Base-by-base conservation (phyloP, 2,329 filamentous ascomycete genomes). In the Aspergillus alliaceus region DNA sequence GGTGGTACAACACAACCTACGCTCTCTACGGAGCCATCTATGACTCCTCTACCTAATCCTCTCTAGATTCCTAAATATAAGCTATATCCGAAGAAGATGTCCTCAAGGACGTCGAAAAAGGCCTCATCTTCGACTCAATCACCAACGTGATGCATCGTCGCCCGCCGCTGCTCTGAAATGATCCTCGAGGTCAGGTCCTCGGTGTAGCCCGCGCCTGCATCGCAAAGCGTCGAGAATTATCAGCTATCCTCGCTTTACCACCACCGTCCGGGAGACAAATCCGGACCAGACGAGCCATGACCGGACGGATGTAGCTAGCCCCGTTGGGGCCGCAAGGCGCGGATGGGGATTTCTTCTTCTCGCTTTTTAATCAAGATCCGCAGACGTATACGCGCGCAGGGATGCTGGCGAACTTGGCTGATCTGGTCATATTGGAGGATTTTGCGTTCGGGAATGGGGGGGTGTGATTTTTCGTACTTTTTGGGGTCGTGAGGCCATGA, bases 1-100 rank as follows among this genome's bases (percentile, higher is more conserved):
- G 64, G 64, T 72, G 70, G 70, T 72, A 72, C 46, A 70, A 69
- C 31, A 69, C 69, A 37, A 72, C 70, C 15, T 72, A 72, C 51
- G 64, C 68, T 7, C 58, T 72, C n/a, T 70, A 72, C 53, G 69
- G 68, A 6, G 64, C 63, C 53, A n/a, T n/a, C n/a, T n/a, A 72
- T 72, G 67, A 72, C 59, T 72, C 22, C 66, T 72, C 7, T 64
- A 72, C 44, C 56, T 68, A n/a, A 50, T 71, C 8, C 60, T 71
- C 35, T 63, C 62, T 4, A 57, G 62, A 24, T 58, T 63, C 29
- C 62, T 59, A 14, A 51, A 51, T 2, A 58, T 65, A 11, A 56
- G 58, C n/a, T n/a, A n/a, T n/a, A n/a, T n/a, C n/a, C 34, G 59
- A 61, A 24, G 57, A 64, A 6, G 64, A 67, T 11, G 61, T 70